Conservation (phyloP, 805 yeast genomes). For the Starmerella gropengiesseri region DNA sequence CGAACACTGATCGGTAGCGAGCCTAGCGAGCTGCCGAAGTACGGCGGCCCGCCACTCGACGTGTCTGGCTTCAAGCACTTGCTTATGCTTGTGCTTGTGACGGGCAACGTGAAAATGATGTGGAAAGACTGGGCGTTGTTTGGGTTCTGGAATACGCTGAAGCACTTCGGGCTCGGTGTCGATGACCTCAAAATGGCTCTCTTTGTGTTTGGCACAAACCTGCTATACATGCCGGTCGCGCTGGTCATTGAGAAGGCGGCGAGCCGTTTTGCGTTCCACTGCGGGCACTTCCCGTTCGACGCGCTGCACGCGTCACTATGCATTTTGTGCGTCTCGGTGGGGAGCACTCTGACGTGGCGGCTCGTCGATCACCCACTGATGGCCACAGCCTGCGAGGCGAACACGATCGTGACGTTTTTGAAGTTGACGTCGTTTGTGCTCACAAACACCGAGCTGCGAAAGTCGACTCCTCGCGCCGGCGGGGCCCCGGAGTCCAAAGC, state of each 20-base stretch:
- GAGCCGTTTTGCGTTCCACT: constrained; percentile 23
- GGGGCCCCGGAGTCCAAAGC: too few species aligned
- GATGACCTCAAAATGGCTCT: constrained; percentile 27
- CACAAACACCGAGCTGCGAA: constrained; percentile 37
- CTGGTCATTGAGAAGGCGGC: constrained; percentile 28
- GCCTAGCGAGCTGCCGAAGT: constrained; percentile 12
- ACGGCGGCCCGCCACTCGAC: constrained; percentile 15
- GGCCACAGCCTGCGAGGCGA: constrained; percentile 36
- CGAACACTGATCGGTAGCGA: constrained; percentile 13
- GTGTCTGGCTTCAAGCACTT: constrained; percentile 34
- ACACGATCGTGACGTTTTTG: constrained; percentile 34
- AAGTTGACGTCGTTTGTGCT: constrained; percentile 36
- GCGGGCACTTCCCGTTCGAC: constrained; percentile 17
- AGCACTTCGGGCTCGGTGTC: constrained; percentile 27
- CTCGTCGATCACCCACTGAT: constrained; percentile 34
- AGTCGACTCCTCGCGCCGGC: constrained; percentile 2
- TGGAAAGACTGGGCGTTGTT: constrained; percentile 31
- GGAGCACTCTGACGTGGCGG: constrained; percentile 23
- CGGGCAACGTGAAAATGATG: constrained; percentile 34
- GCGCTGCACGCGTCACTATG: constrained; percentile 30
- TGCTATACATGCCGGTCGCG: constrained; percentile 32
- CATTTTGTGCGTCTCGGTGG: constrained; percentile 8
- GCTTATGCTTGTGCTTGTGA: constrained; percentile 31
- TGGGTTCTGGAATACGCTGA: constrained; percentile 30
- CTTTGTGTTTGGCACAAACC: constrained; percentile 26